Percentiles rank a stretch among this genome's conserved stretches.
Evolutionary conservation across 495 filamentous ascomycete species (phyloP).

Genomic region (Aspergillus egyptiacus): DNA sequence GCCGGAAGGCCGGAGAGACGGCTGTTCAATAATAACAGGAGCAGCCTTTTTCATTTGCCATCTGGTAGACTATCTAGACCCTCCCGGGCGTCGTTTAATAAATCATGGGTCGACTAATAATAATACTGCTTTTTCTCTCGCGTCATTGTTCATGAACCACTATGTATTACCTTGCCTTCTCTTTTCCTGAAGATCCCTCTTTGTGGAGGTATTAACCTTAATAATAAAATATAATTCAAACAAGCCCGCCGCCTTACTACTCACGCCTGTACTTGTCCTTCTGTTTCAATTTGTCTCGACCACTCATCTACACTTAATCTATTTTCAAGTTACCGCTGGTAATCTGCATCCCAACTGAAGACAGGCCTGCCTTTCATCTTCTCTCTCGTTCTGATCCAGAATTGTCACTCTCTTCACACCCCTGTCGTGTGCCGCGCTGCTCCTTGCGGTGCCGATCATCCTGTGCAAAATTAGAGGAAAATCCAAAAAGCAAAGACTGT

Average conservation of each 20-base stretch:
- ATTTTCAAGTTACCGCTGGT: too few relatives aligned
- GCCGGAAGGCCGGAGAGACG: slow-evolving; percentile 15
- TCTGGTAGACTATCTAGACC: too few relatives aligned
- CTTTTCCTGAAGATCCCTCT: slow-evolving; percentile 1
- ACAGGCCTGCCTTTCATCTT: neutral
- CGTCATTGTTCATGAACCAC: slow-evolving; percentile 17
- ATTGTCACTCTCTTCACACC: neutral
- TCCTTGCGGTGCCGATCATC: slow-evolving; percentile 25
- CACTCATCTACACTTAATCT: too few relatives aligned
- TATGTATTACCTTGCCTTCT: neutral
- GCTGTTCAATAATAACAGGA: neutral
- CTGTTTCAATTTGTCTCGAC: neutral
- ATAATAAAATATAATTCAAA: too few relatives aligned
- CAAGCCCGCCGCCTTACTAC: slow-evolving; percentile 23
- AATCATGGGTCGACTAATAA: neutral
- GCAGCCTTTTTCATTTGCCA: too few relatives aligned
- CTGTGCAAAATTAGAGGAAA: neutral
- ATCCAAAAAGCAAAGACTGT: slow-evolving; percentile 7
- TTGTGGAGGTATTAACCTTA: too few relatives aligned
- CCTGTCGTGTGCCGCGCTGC: slow-evolving; percentile 8
- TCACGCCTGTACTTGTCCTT: too few relatives aligned
- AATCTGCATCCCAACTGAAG: neutral
- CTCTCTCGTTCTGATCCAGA: slow-evolving; percentile 1
- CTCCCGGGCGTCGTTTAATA: slow-evolving; percentile 1
- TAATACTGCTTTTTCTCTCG: slow-evolving; percentile 13